These are phyloP conservation scores for Lentinula edodes DNA, from an alignment of 768 basidiomycete genomes.

Conservation along the genomic window DNA sequence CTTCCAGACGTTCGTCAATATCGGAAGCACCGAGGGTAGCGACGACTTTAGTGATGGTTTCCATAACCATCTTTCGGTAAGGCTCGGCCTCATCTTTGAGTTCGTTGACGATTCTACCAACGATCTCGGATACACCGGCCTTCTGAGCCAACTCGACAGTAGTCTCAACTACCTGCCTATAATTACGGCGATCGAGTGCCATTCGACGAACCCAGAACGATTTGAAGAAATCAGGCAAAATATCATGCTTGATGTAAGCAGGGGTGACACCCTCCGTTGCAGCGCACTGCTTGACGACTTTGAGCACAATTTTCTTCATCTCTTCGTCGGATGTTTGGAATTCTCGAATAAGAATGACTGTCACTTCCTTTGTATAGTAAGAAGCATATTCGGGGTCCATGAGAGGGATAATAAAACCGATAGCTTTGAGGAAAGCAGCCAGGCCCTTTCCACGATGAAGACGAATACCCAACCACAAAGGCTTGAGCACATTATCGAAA, in stretches of 20 bases:
- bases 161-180: conserved; percentile 96
- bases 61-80: conserved; percentile 99
- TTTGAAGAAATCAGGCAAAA: conserved; percentile 98
- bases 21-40: conserved; percentile 94
- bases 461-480: conserved; percentile 90
- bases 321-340: conserved; percentile 99
- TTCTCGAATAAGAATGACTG: conserved; percentile 94
- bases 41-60: conserved; percentile 97
- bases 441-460: conserved; percentile 93
- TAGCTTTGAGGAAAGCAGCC: conserved; percentile 94
- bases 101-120: conserved; percentile 83
- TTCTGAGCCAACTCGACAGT: conserved; percentile 98
- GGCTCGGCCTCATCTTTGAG: conserved; percentile 89
- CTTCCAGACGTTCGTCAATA: conserved; percentile 92
- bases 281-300: conserved; percentile 98
- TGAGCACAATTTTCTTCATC: conserved; percentile 99
- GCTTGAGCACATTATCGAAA: conserved; percentile 95
- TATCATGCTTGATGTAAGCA: conserved; percentile 94
- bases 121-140: conserved; percentile 93
- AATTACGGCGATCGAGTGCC: conserved; percentile 95
- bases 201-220: conserved; percentile 98
- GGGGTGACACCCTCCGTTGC: conserved; percentile 98
- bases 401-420: conserved; percentile 98
- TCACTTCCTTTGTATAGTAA: conserved; percentile 98
- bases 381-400: conserved; percentile 99